Evolutionary conservation across 2,329 filamentous ascomycete genomes (phyloP).

Genomic region (Magnaporthiopsis incrustans): DNA sequence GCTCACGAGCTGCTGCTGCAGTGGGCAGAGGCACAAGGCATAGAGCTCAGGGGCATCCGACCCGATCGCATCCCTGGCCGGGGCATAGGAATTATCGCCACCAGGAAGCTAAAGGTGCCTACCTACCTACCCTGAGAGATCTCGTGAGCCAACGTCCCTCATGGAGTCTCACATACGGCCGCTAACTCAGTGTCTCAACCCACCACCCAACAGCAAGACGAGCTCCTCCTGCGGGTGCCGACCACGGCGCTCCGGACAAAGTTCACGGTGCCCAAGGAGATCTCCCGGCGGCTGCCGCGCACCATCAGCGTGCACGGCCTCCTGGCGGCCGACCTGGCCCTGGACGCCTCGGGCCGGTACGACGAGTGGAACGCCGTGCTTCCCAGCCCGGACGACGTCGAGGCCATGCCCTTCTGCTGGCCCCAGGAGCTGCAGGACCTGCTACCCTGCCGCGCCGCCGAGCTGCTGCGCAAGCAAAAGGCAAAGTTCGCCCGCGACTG

Average conservation of each 20-base stretch:
- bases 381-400: constrained; percentile 54
- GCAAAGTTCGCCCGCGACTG: constrained; percentile 33
- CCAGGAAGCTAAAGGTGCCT: constrained; percentile 53
- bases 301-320: constrained; percentile 60
- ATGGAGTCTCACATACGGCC: too few species aligned
- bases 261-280: constrained; percentile 46
- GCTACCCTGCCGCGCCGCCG: constrained; percentile 34
- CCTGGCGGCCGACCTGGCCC: constrained; percentile 59
- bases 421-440: constrained; percentile 33
- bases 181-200: too few species aligned
- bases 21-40: constrained; percentile 60
- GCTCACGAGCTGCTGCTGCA: constrained; percentile 15
- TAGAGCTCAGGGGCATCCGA: constrained; percentile 58
- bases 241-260: constrained; percentile 54
- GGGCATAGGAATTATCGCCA: constrained; percentile 72
- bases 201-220: constrained; percentile 24
- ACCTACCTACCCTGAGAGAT: too few species aligned
- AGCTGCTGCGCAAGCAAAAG: constrained; percentile 46
- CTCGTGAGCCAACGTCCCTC: too few species aligned
- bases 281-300: constrained; percentile 43
- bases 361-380: constrained; percentile 58
- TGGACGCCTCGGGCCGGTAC: constrained; percentile 40
- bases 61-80: constrained; percentile 61
- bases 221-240: constrained; percentile 59
- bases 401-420: constrained; percentile 41